Evolutionary conservation across 192 early-diverging fungal genomes (phyloP).

Genomic region (Rhizoclosmatium sp.): DNA sequence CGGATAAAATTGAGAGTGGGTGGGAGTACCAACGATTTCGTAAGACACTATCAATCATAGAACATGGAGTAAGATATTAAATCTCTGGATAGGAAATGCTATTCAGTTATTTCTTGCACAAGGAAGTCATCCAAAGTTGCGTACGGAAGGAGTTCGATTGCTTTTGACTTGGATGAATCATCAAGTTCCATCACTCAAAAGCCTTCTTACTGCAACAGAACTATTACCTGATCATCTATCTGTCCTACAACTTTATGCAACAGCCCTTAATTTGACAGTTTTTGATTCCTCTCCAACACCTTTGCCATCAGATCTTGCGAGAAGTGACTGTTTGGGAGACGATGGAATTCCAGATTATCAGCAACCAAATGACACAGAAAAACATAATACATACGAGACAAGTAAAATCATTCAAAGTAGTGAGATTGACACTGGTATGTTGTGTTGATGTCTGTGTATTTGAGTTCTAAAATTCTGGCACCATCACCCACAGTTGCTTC

Average conservation of each 20-base stretch:
- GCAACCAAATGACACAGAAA: background rate
- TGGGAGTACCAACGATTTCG: slow-evolving; percentile 67
- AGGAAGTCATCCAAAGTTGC: slow-evolving; percentile 73
- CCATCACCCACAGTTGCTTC: background rate
- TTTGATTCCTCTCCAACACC: slow-evolving; percentile 52
- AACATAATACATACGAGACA: background rate
- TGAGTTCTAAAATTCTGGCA: background rate
- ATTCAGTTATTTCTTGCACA: slow-evolving; percentile 68
- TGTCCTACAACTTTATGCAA: slow-evolving; percentile 59
- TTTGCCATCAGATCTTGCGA: slow-evolving; percentile 33
- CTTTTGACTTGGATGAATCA: slow-evolving; percentile 78
- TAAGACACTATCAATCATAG: background rate
- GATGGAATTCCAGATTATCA: background rate
- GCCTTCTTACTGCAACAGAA: background rate
- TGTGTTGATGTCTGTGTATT: background rate
- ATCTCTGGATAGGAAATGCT: slow-evolving; percentile 59
- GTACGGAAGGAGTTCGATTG: slow-evolving; percentile 76
- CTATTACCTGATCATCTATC: background rate
- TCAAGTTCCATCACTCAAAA: slow-evolving; percentile 38
- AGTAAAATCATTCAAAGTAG: too few species aligned
- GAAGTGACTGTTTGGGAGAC: slow-evolving; percentile 38
- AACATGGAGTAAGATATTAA: background rate
- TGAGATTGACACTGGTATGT: too few species aligned
- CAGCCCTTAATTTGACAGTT: slow-evolving; percentile 60
- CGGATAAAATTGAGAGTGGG: slow-evolving; percentile 74